These are phyloP conservation scores for Phyllosticta ampelicida DNA, from an alignment of 2,329 filamentous ascomycete species.

Conservation along the genomic window DNA sequence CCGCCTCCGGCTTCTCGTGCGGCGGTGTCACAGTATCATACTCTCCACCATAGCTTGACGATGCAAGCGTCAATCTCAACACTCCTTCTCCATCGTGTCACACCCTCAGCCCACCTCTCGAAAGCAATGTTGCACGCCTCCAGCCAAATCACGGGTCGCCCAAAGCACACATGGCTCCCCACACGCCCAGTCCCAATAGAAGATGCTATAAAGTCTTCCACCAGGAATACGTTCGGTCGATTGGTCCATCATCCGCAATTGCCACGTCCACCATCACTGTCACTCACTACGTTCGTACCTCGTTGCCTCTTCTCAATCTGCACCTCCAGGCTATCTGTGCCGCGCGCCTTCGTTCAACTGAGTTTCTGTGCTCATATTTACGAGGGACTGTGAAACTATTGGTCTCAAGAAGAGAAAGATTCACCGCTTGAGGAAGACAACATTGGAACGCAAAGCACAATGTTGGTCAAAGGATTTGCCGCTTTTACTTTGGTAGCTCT, in stretches of 20 bases:
- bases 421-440: not conserved
- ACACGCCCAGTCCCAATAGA: not conserved
- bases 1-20: not conserved
- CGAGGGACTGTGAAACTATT: not conserved
- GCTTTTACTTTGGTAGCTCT: not conserved
- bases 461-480: not conserved
- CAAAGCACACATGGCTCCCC: not conserved
- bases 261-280: not conserved
- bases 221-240: not conserved
- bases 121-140: not conserved
- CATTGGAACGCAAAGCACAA: not conserved
- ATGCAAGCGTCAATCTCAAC: not conserved
- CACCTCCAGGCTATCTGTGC: not conserved
- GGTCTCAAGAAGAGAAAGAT: not conserved
- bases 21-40: not conserved
- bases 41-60: not conserved
- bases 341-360: not conserved
- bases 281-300: not conserved
- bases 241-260: not conserved
- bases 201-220: not conserved
- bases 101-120: not conserved
- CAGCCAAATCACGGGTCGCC: not conserved
- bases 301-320: not conserved
- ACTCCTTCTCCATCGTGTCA: not conserved
- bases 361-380: not conserved